phyloP scores from a whole-genome alignment of 257 asterid genomes.

The Jacaranda copaia region DNA sequence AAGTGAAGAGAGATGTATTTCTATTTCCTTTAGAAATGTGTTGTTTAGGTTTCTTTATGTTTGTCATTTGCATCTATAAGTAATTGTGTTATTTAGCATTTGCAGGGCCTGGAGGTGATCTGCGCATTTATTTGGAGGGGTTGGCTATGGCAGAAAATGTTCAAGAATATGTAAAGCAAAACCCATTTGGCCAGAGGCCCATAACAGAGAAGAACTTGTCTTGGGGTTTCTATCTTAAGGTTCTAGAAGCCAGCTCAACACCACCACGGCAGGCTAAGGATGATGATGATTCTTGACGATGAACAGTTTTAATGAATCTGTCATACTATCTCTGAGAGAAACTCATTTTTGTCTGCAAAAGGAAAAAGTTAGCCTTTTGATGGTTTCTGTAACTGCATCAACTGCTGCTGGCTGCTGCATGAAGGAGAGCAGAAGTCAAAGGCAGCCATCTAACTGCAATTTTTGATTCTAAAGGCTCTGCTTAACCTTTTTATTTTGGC shows the following conservation, averaged over 20 bases:
- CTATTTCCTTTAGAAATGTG: not conserved
- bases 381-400: no score
- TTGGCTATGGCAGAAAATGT: slow-evolving; percentile 75
- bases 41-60: not conserved
- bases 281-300: slow-evolving; percentile 22
- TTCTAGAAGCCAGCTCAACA: slow-evolving; percentile 57
- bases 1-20: no score
- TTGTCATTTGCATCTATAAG: not conserved
- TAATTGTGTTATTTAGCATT: slow-evolving; percentile 22
- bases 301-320: not conserved
- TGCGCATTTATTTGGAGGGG: slow-evolving; percentile 74
- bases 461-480: no score
- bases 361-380: not conserved
- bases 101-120: slow-evolving; percentile 85
- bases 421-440: not conserved
- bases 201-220: slow-evolving; percentile 71
- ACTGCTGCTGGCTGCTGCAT: slow-evolving; percentile 9
- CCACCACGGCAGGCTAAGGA: slow-evolving; percentile 41
- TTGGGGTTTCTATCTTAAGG: slow-evolving; percentile 76
- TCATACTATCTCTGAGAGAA: not conserved
- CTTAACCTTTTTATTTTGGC: no score
- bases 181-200: slow-evolving; percentile 81
- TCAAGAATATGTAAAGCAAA: slow-evolving; percentile 70
- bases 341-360: slow-evolving; percentile 17
- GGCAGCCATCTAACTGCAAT: no score